These are phyloP conservation scores for Eucalyptus sp. DNA, from an alignment of 345 rosid species.

Conservation along the genomic window DNA sequence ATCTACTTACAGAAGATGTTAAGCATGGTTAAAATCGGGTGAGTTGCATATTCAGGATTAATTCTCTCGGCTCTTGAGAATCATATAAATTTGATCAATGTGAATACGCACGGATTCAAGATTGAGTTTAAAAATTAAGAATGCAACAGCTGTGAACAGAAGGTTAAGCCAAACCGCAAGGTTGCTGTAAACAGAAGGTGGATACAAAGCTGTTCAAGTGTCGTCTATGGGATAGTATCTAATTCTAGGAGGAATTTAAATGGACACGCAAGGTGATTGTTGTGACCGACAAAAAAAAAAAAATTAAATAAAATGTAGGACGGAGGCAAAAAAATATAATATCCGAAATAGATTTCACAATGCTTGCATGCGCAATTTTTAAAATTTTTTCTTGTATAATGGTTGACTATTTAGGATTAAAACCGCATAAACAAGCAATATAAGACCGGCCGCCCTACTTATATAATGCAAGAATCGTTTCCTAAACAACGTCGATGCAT, in stretches of 20 bases:
- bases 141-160: neutral
- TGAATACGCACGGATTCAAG: neutral
- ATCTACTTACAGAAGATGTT: neutral
- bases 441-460: neutral
- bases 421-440: neutral
- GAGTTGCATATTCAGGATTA: neutral
- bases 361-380: neutral
- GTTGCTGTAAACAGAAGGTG: too few relatives aligned
- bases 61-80: neutral
- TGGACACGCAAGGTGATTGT: neutral
- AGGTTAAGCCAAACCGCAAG: neutral
- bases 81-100: neutral
- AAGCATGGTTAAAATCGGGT: neutral
- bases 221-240: neutral
- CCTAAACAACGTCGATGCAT: neutral
- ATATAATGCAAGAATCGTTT: neutral
- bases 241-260: neutral
- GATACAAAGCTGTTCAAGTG: neutral
- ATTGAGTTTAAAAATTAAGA: neutral
- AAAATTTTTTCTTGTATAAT: neutral
- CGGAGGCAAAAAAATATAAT: neutral
- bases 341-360: neutral
- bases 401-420: neutral
- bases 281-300: neutral
- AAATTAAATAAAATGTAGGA: neutral